Evolutionary conservation across 2,329 filamentous ascomycete species (phyloP), one percentile per base, ranked within the genome.

Genomic region (Xylariaceae sp.): DNA sequence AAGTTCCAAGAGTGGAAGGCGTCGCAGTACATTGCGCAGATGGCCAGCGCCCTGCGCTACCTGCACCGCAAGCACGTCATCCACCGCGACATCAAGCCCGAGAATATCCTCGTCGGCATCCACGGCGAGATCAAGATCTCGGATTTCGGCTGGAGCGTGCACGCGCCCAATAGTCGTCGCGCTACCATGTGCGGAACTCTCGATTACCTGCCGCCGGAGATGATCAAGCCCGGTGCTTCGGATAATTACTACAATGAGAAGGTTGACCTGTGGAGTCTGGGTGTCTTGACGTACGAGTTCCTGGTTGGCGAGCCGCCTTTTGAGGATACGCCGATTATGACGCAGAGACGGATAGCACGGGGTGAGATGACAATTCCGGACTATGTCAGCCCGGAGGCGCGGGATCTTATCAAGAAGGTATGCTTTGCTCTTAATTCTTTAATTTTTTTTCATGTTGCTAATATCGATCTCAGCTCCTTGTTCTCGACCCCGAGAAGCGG

Each of bases 111-210:
- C 18, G 88, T 97, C 35, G 93, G 93, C 11, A 92, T 97, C 61
- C 93, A 97, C 72, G 94, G 92, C 66, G 94, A 99, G 79, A 92
- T 99, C 78, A 99, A 99, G 76, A 92, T 99, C 71, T 95, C 91
- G 3, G 94, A 99, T 75, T 99, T 97, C 71, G 93, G 94, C 53
- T 99, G 94, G 94, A 95, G 90, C 73, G 94, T 97, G 3, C 94
- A 99, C 75, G 94, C 94, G 4, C 94, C 94, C 34, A 97, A 96
- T 75, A 95, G 93, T 77, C 82, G 94, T 67, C 83, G 94, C 63
- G 88, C 92, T 71, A 99, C 94, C 58, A 92, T 97, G 85, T 99
- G 94, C 74, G 94, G 94, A 64, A 99, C 94, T 15, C 84, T 97
- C 48, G 94, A 99, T 76, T 99, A 99, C 74, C 84, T 99, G 13